phyloP scores from a whole-genome alignment of 2,329 filamentous ascomycete genomes.

The Cladobotryum mycophilum region DNA sequence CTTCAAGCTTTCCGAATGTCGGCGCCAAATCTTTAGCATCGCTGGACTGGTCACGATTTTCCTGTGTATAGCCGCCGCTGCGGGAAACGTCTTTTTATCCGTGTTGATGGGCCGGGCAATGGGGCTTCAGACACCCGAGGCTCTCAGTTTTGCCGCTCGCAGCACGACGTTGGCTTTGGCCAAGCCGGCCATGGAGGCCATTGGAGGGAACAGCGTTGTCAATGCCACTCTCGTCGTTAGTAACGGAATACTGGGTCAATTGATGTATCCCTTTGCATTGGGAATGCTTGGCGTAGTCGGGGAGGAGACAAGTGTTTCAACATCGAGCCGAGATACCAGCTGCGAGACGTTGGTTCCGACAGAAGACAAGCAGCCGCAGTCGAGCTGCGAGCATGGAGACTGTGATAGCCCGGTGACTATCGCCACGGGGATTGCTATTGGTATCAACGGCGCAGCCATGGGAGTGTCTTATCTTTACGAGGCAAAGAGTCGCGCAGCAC shows the following conservation, averaged over 20 bases:
- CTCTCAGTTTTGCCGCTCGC: conserved; percentile 43
- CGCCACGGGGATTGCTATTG: conserved; percentile 46
- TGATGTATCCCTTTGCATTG: conserved; percentile 32
- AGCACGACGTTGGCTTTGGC: conserved; percentile 46
- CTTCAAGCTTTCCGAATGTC: conserved; percentile 47
- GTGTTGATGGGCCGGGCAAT: conserved; percentile 31
- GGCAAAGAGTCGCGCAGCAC: conserved; percentile 44
- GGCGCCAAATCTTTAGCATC: conserved; percentile 37
- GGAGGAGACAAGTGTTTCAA: background rate
- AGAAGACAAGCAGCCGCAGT: background rate
- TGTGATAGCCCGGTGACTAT: conserved; percentile 33
- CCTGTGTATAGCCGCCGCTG: conserved; percentile 32
- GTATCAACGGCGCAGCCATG: conserved; percentile 55
- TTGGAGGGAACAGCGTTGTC: conserved; percentile 39
- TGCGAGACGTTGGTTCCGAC: background rate
- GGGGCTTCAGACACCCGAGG: conserved; percentile 28
- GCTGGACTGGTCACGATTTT: conserved; percentile 34
- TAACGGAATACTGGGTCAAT: conserved; percentile 42
- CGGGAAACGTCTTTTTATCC: conserved; percentile 36
- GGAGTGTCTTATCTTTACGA: conserved; percentile 53
- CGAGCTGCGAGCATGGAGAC: background rate
- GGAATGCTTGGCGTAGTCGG: conserved; percentile 21
- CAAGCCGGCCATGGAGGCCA: conserved; percentile 38
- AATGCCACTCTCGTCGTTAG: conserved; percentile 47
- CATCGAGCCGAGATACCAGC: background rate